Percentiles rank a stretch among this genome's conserved stretches.
Conservation (phyloP, 2,329 filamentous ascomycete species). For the Sarocladium strictum region DNA sequence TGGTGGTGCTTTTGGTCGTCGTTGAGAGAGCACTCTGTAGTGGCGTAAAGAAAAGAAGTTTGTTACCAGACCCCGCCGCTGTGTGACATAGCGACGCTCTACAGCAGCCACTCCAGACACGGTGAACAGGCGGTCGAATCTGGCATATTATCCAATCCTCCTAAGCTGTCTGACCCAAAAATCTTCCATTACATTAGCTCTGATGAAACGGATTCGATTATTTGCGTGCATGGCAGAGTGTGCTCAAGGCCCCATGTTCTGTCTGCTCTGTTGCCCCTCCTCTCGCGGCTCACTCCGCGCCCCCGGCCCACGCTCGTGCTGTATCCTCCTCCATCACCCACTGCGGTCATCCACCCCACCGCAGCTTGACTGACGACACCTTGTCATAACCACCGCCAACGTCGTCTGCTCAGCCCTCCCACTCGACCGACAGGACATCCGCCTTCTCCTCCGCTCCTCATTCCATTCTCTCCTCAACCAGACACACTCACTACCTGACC, state of each 20-base stretch:
- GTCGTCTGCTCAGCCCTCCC: not conserved
- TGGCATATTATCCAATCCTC: no score
- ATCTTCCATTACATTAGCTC: no score
- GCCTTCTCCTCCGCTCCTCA: not conserved
- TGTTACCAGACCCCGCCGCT: not conserved
- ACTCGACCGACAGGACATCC: not conserved
- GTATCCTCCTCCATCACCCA: not conserved
- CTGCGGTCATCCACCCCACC: conserved; percentile 2
- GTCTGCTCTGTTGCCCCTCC: not conserved
- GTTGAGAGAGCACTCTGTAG: not conserved
- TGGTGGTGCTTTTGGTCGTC: not conserved
- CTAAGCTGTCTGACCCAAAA: no score
- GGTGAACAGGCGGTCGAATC: no score
- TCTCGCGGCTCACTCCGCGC: not conserved
- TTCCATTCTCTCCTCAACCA: not conserved
- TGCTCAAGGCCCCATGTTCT: no score
- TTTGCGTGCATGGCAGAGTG: no score
- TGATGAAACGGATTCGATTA: no score
- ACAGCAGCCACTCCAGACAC: no score
- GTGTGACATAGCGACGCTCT: no score
- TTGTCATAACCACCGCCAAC: not conserved
- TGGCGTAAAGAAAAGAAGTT: not conserved
- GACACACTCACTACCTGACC: conserved; percentile 13
- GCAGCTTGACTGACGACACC: conserved; percentile 9
- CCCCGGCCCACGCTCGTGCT: not conserved